phyloP scores from a whole-genome alignment of 805 yeast species.

The Sungouiella blattae region DNA sequence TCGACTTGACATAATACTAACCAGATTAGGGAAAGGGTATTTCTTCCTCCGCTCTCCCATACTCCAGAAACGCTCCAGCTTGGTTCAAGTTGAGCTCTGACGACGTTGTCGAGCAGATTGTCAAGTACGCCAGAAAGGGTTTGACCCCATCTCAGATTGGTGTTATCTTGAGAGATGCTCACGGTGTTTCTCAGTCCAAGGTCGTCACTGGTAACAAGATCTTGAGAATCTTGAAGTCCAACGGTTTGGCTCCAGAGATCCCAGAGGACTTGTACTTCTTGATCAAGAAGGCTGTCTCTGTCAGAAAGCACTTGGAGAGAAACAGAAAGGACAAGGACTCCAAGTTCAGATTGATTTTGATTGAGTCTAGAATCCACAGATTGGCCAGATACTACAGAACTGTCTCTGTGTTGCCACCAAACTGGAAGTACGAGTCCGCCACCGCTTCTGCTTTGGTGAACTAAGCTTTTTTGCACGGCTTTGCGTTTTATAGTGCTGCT shows the following conservation, averaged over 20 bases:
- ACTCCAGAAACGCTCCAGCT: constrained; percentile 97
- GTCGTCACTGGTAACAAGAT: constrained; percentile 99
- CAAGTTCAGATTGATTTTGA: constrained; percentile 99
- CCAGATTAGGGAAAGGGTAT: constrained; percentile 98
- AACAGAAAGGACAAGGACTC: constrained; percentile 99
- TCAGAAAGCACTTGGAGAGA: constrained; percentile 99
- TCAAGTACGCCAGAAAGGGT: constrained; percentile 99
- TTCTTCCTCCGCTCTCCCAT: constrained; percentile 97
- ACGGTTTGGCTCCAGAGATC: constrained; percentile 99
- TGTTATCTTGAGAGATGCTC: constrained; percentile 99
- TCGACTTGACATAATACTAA: too few species aligned
- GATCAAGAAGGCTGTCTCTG: constrained; percentile 99
- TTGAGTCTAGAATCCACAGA: constrained; percentile 99
- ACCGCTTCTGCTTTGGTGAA: constrained; percentile 99
- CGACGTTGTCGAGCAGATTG: constrained; percentile 94
- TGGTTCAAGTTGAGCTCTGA: constrained; percentile 98
- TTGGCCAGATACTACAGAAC: constrained; percentile 99
- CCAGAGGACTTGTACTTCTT: constrained; percentile 99
- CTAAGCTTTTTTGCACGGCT: constrained; percentile 46
- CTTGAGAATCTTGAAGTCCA: constrained; percentile 97
- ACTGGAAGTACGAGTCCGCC: constrained; percentile 99
- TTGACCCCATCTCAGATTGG: constrained; percentile 99
- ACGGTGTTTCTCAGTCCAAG: constrained; percentile 98
- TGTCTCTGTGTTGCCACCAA: constrained; percentile 98
- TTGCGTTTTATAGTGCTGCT: constrained; percentile 2